Base-by-base conservation (phyloP, 2,329 filamentous ascomycete species). In the Aspergillus cejpii region DNA sequence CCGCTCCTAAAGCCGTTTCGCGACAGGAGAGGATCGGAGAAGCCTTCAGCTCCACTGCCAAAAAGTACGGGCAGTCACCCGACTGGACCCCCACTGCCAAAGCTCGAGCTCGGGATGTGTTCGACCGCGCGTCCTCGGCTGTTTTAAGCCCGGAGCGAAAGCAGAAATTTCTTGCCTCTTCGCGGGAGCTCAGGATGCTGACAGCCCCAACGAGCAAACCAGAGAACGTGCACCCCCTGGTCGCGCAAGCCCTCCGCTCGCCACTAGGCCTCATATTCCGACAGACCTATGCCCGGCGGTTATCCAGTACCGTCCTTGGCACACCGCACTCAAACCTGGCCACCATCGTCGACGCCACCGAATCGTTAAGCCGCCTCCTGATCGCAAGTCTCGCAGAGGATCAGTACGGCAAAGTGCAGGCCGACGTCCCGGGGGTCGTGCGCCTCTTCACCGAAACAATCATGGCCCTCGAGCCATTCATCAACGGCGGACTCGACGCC, bases 341-440 rank as follows among this genome's bases (percentile, higher is more conserved):
- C 23, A 70, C 84, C 12, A 83, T 88, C 53, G 67, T 85, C 40
- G 81, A 91, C 60, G 84, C 87, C 1, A 74, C 83, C n/a, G 80
- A 81, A 47, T 78, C 84, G 0, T 69, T 92, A 29, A 80, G 79
- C 10, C 75, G 77, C 39, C 74, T 97, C 21, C 78, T 86, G 0
- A 77, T 87, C 3, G 78, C 78, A 50, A 91, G 85, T 64, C 68
- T 96, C 43, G 72, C 73, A 3, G 90, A 97, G 65, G 91, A 97
- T 62, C 77, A 77, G 37, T 92, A 82, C 60, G 91, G 91, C 11
- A 85, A 87, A 55, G 91, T 94, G n/a, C 84, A 94, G 53, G 76
- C 81, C 34, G 86, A 92, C 52, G 81, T 97, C 2, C 80, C 85
- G 1, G 70, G 69, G 39, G 83, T 94, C 45, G 79, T 96, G 40